Evolutionary conservation across 148 eudicot genomes (phyloP).

Genomic region (Selenicereus undatus): DNA sequence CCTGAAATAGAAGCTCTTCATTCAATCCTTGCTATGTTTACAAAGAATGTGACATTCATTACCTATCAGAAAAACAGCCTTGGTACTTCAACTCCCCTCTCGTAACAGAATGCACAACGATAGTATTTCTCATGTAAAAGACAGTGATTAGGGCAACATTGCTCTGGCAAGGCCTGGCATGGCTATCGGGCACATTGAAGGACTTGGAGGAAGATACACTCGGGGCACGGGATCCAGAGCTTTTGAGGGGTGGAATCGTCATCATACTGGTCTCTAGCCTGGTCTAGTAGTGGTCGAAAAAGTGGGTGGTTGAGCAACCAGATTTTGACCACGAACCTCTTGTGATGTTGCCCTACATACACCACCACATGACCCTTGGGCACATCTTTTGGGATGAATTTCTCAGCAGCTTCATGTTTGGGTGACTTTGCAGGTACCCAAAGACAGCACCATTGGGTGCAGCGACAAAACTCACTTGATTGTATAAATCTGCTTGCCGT

Average conservation of each 20-base stretch:
- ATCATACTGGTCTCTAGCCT: slow-evolving; percentile 62
- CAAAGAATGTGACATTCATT: slow-evolving; percentile 23
- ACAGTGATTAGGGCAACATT: slow-evolving; percentile 1
- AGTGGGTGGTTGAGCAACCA: slow-evolving; percentile 63
- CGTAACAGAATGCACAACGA: slow-evolving; percentile 2
- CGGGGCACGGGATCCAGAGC: slow-evolving; percentile 81
- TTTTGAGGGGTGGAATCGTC: slow-evolving; percentile 52
- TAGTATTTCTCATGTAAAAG: background rate
- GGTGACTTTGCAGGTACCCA: slow-evolving; percentile 9
- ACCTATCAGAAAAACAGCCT: slow-evolving; percentile 20
- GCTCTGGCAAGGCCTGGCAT: background rate
- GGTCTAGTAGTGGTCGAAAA: slow-evolving; percentile 71
- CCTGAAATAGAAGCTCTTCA: slow-evolving; percentile 2
- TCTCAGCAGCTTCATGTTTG: slow-evolving; percentile 16
- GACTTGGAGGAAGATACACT: slow-evolving; percentile 57
- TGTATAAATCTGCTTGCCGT: slow-evolving; percentile 15
- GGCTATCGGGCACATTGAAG: slow-evolving; percentile 55
- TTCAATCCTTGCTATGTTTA: slow-evolving; percentile 18
- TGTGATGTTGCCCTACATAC: slow-evolving; percentile 63
- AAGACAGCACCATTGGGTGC: slow-evolving; percentile 26
- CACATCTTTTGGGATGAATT: slow-evolving; percentile 73
- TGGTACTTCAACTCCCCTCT: background rate
- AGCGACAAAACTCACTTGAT: slow-evolving; percentile 22
- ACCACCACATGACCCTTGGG: slow-evolving; percentile 93
- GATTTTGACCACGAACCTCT: slow-evolving; percentile 71